phyloP scores from a whole-genome alignment of 768 basidiomycete species.

The Calocybe gangraenosa region DNA sequence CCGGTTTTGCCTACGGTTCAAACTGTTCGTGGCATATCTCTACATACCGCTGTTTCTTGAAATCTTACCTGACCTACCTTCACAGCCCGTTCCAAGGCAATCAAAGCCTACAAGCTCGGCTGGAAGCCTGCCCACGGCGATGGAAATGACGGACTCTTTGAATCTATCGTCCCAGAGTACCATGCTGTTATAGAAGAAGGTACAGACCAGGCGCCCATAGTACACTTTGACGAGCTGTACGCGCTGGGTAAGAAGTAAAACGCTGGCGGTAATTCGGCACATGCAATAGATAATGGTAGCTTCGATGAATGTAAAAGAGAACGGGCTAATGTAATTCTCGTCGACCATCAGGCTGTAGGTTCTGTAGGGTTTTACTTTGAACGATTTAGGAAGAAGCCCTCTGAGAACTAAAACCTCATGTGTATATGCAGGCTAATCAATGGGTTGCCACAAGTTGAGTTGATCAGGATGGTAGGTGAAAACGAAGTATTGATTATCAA shows the following conservation, averaged over 20 bases:
- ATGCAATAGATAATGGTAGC: not conserved
- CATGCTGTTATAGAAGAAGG: constrained; percentile 13
- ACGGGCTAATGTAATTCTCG: not conserved
- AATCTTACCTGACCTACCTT: not conserved
- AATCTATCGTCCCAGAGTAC: constrained; percentile 14
- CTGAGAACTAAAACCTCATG: too few relatives aligned
- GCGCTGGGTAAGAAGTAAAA: constrained; percentile 11
- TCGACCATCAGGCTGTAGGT: too few relatives aligned
- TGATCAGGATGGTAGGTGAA: too few relatives aligned
- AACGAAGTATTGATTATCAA: too few relatives aligned
- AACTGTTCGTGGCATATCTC: constrained; percentile 8
- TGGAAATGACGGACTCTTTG: constrained; percentile 12
- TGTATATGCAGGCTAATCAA: too few relatives aligned
- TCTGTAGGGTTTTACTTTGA: too few relatives aligned
- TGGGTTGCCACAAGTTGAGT: too few relatives aligned
- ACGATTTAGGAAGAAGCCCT: too few relatives aligned
- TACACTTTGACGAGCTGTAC: constrained; percentile 19
- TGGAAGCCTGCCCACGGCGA: constrained; percentile 15
- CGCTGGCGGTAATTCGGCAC: not conserved
- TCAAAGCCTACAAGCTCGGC: constrained; percentile 12
- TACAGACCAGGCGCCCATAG: constrained; percentile 12
- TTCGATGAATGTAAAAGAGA: not conserved
- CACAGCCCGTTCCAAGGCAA: constrained; percentile 12
- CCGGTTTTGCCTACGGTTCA: constrained; percentile 13
- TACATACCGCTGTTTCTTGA: not conserved